Evolutionary conservation across 768 basidiomycete genomes (phyloP).

Genomic region (Wakefieldia striispora): DNA sequence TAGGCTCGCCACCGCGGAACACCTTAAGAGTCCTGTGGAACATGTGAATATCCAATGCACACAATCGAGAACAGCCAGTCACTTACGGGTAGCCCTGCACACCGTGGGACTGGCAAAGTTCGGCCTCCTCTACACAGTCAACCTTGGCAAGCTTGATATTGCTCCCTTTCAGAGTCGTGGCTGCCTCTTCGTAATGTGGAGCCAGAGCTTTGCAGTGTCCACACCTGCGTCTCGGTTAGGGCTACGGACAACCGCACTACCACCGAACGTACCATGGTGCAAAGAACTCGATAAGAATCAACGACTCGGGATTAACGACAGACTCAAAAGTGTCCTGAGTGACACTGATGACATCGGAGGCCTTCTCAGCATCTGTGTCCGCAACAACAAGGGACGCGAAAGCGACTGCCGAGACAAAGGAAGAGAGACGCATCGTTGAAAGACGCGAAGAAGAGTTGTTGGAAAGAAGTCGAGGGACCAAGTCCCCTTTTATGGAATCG

Average conservation of each 20-base stretch:
- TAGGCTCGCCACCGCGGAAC: conserved; percentile 77
- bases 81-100: conserved; percentile 94
- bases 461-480: not conserved
- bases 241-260: not conserved
- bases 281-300: conserved; percentile 95
- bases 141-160: conserved; percentile 93
- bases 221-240: conserved; percentile 53
- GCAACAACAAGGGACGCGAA: conserved; percentile 54
- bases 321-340: conserved; percentile 68
- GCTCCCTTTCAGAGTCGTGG: conserved; percentile 87
- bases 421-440: conserved; percentile 62
- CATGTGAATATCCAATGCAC: not conserved
- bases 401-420: conserved; percentile 47
- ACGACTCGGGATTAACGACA: conserved; percentile 58
- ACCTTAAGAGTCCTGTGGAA: conserved; percentile 71
- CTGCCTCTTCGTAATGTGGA: conserved; percentile 92
- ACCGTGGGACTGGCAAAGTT: conserved; percentile 85
- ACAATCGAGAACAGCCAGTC: not conserved
- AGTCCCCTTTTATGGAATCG: conserved; percentile 21
- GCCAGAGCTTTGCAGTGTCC: conserved; percentile 96
- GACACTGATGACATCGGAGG: conserved; percentile 80
- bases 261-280: conserved; percentile 68
- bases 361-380: conserved; percentile 35
- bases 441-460: conserved; percentile 19
- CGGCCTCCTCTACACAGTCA: conserved; percentile 92